A percentile compares a stretch with the other conserved stretches of the same genome.
Conservation (phyloP, 192 early-diverging fungal genomes). For the Powellomyces hirtus region DNA sequence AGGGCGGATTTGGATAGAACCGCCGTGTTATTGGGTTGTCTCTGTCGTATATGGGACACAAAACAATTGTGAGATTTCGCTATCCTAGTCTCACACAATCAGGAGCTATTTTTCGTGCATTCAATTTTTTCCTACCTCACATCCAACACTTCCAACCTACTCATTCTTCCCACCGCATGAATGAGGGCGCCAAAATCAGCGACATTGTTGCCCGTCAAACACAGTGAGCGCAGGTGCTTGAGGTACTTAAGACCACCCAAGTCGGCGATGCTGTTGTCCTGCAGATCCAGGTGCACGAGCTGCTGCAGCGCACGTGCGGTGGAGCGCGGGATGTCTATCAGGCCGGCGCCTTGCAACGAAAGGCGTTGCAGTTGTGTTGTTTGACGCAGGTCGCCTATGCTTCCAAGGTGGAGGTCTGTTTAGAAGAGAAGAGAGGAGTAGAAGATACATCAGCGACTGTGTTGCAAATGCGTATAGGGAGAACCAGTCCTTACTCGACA, state of each 20-base stretch:
- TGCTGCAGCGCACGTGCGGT: background rate
- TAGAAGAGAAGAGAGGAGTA: background rate
- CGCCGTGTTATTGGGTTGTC: conserved; percentile 14
- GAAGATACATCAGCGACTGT: background rate
- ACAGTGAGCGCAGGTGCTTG: conserved; percentile 13
- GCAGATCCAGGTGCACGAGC: conserved; percentile 19
- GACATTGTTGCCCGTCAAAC: conserved; percentile 5
- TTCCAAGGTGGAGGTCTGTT: background rate
- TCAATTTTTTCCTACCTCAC: conserved; percentile 8
- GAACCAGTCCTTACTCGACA: background rate
- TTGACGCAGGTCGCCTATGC: background rate
- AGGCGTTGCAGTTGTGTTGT: conserved; percentile 1
- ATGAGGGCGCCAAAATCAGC: conserved; percentile 10
- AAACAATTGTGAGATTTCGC: background rate
- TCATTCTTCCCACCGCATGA: background rate
- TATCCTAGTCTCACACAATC: background rate
- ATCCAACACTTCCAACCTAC: conserved; percentile 20
- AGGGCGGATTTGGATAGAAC: conserved; percentile 1
- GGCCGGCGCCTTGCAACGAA: background rate
- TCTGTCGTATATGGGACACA: conserved; percentile 18
- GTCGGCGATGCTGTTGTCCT: conserved; percentile 18
- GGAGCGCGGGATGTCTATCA: conserved; percentile 10
- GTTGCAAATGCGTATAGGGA: background rate
- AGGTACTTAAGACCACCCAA: background rate
- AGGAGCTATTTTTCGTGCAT: background rate